Evolutionary conservation across 257 asterid species (phyloP).

Genomic region (Solanum chmielewskii): DNA sequence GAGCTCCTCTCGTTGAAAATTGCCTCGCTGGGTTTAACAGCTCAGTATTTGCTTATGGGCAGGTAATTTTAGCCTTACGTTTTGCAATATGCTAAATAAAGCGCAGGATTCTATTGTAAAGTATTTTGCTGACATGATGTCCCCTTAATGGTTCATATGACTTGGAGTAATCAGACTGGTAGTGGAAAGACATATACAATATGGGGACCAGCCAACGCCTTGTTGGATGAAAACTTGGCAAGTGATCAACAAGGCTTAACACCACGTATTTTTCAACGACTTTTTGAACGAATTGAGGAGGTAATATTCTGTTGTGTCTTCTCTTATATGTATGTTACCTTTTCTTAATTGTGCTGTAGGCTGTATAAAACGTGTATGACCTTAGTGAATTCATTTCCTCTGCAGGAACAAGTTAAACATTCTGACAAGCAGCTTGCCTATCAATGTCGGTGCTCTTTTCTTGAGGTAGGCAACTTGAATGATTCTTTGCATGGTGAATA

Average conservation of each 20-base stretch:
- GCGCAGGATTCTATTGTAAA: neutral
- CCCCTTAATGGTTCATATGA: neutral
- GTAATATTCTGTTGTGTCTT: conserved; percentile 17
- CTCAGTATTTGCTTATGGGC: conserved; percentile 98
- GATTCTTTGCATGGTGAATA: neutral
- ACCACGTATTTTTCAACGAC: conserved; percentile 82
- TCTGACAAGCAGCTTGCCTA: conserved; percentile 72
- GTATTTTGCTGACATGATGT: neutral
- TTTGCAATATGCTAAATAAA: neutral
- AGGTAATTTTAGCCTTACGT: conserved; percentile 29
- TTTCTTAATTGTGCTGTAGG: neutral
- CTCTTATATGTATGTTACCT: neutral
- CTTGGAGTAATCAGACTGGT: conserved; percentile 60
- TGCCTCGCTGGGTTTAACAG: conserved; percentile 97
- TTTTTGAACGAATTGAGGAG: conserved; percentile 71
- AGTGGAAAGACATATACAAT: conserved; percentile 97
- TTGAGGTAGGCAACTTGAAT: conserved; percentile 50
- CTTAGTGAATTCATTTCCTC: neutral
- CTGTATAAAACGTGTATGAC: neutral
- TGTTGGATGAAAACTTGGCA: conserved; percentile 42
- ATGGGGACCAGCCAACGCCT: conserved; percentile 92
- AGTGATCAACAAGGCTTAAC: conserved; percentile 82
- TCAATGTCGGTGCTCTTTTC: conserved; percentile 95
- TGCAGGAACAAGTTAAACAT: conserved; percentile 87
- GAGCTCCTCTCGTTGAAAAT: conserved; percentile 92